A percentile compares a stretch with the other conserved stretches of the same genome.
These are phyloP conservation scores for Leccinum disarticulatum DNA, from an alignment of 768 basidiomycete genomes.

Conservation along the genomic window DNA sequence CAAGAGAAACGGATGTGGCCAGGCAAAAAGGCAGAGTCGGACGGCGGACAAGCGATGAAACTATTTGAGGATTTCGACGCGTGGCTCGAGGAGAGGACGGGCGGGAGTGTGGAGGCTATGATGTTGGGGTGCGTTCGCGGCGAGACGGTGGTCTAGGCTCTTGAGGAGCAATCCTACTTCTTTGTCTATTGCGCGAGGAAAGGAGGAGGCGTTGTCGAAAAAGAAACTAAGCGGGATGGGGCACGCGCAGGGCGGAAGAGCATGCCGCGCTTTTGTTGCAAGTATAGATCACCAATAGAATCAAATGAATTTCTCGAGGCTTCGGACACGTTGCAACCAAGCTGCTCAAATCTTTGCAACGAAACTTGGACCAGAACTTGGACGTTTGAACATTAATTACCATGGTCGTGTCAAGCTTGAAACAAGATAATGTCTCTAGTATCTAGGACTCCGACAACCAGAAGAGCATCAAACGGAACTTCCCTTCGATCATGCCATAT, in stretches of 20 bases:
- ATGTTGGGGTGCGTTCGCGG: slow-evolving; percentile 74
- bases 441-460: not conserved
- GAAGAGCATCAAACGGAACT: not conserved
- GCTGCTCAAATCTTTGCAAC: no score
- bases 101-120: slow-evolving; percentile 64
- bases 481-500: not conserved
- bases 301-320: not conserved
- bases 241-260: not conserved
- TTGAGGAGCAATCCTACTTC: not conserved
- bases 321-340: not conserved
- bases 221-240: no score
- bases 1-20: slow-evolving; percentile 88
- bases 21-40: slow-evolving; percentile 51
- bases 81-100: slow-evolving; percentile 68
- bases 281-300: not conserved
- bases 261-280: not conserved
- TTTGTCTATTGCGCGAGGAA: not conserved
- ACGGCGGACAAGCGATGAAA: slow-evolving; percentile 60
- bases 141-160: slow-evolving; percentile 40
- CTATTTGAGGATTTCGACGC: slow-evolving; percentile 73
- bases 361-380: no score
- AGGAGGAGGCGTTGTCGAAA: no score
- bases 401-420: no score
- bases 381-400: not conserved
- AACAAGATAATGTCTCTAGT: no score